Evolutionary conservation across 192 early-diverging fungal genomes (phyloP), one percentile per base, ranked within the genome.

Genomic region (Backusella circina): DNA sequence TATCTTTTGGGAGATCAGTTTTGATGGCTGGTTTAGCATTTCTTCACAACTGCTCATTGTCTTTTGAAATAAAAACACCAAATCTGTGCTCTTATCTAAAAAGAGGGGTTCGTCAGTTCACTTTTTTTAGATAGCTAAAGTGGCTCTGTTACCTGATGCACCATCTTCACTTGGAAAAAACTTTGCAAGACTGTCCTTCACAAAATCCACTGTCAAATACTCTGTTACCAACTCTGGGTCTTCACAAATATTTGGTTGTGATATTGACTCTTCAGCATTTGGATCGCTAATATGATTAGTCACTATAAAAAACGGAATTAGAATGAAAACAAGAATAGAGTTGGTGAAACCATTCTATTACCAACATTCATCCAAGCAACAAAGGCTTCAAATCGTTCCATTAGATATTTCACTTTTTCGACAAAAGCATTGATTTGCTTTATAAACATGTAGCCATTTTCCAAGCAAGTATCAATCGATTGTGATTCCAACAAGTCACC

Each of bases 331-430:
- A n/a, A 23, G 12, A 23, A 37, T 3, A 68, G n/a, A 23, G 9
- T n/a, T 68, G 21, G 32, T 36, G n/a, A n/a, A n/a, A 35, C 32
- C 9, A 21, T 35, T n/a, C 15, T 68, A n/a, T 30, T 70, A 70
- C 69, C 69, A 28, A 28, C 39, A 26, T 37, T 70, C 26, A 70
- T 70, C 69, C 69, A 70, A 30, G 33, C 39, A 18, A 70, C 16
- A 47, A 47, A 70, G 2, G 69, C 69, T 18, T 70, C 18, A 30
- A 70, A 70, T 7, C 37, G 26, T 16, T 21, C 38, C 7, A 41
- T 21, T 31, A 70, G 26, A 9, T 1, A 8, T 10, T 41, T 47
- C 5, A 70, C 8, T 1, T 41, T 37, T 28, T 44, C 39, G 15
- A 28, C 26, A 30, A 47, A 70, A 30, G 28, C 12, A 28, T 30